Base-by-base conservation (phyloP, 2,329 filamentous ascomycete genomes). In the Aspergillus floridensis region DNA sequence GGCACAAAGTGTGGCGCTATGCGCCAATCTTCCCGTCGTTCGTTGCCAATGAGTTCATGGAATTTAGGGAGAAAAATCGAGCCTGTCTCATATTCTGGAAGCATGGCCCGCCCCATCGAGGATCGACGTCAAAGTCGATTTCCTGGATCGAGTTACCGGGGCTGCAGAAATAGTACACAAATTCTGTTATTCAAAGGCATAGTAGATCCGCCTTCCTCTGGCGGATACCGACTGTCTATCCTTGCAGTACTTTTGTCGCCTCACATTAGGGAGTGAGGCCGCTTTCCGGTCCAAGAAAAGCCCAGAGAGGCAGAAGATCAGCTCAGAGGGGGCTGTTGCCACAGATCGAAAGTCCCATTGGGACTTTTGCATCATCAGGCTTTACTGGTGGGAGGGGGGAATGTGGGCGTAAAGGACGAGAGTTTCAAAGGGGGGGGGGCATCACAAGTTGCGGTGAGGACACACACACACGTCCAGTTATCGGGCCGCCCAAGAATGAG, bases 1-100 rank as follows among this genome's bases (percentile, higher is more conserved):
- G 46, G 56, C 52, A 32, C 22, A 58, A 59, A 58, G 57, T 61
- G 53, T 62, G 58, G 41, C 64, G 59, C 65, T 65, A 65, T 55
- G 59, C 21, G 57, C 56, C 58, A 65, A 35, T 51, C 58, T 64
- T 65, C 60, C 62, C 62, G 64, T 59, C 56, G 41, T 47, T 46
- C 50, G 58, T 49, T 53, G 56, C 49, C 62, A 59, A 58, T 53
- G 49, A 31, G 55, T 55, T 56, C 38, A n/a, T 16, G 16, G 38
- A 6, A 5, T 50, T 31, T 58, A 57, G 53, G 26, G 26, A 8
- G 3, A 54, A 58, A 52, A 60, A 54, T 59, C 63, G 51, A 53
- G 14, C 60, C 32, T 60, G 51, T 59, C 52, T 54, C 52, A 51
- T 52, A 53, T 46, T 49, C 53, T 56, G 58, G 49, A 22, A 53